Conservation (phyloP, 495 filamentous ascomycete genomes). For the Friedmanniomyces simplex region DNA sequence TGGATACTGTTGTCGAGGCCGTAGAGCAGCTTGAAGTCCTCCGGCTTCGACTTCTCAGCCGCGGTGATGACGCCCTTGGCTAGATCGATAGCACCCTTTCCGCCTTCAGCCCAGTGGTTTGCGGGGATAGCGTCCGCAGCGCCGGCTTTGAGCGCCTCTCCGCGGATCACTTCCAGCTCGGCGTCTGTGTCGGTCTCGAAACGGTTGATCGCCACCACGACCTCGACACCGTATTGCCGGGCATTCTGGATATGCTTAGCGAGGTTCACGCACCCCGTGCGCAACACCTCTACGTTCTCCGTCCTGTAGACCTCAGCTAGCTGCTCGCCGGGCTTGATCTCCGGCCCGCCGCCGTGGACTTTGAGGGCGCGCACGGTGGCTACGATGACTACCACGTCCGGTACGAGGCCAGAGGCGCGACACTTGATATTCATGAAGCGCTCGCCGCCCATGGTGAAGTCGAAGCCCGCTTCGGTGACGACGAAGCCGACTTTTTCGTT, state of each 20-base stretch:
- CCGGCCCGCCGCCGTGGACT: conserved; percentile 89
- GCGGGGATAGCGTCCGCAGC: conserved; percentile 88
- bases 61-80: conserved; percentile 77
- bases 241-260: conserved; percentile 91
- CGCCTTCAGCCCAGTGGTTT: conserved; percentile 96
- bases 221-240: conserved; percentile 75
- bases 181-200: conserved; percentile 90
- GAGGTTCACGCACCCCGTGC: conserved; percentile 83
- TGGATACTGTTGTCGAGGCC: conserved; percentile 68
- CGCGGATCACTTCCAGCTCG: conserved; percentile 76
- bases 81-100: conserved; percentile 79
- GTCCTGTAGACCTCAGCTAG: conserved; percentile 78
- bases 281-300: conserved; percentile 84
- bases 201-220: conserved; percentile 96
- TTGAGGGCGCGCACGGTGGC: conserved; percentile 93
- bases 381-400: conserved; percentile 88
- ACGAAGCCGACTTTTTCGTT: conserved; percentile 80
- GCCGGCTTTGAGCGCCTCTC: conserved; percentile 85
- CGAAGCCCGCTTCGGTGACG: conserved; percentile 96
- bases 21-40: conserved; percentile 83
- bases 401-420: conserved; percentile 80
- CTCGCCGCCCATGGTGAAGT: conserved; percentile 99
- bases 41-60: conserved; percentile 63
- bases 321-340: conserved; percentile 74
- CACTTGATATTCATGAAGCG: conserved; percentile 99